Percentiles rank a stretch among this genome's conserved stretches.
These are phyloP conservation scores for Myrica gale DNA, from an alignment of 306 rosid species.

Conservation along the genomic window DNA sequence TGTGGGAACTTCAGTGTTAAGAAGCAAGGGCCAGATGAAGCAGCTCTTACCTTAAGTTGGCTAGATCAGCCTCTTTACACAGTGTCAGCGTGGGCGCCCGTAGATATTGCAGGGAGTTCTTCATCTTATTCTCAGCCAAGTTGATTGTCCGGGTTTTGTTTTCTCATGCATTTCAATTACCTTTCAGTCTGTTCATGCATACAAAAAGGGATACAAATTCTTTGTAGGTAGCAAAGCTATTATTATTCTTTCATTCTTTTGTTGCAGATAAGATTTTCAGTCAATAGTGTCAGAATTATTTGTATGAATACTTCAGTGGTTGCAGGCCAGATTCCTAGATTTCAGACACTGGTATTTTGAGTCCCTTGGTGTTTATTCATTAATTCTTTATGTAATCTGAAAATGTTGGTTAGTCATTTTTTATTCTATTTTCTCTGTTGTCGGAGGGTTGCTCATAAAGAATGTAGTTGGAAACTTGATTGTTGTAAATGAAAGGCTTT, in stretches of 20 bases:
- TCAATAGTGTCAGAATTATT: slow-evolving; percentile 39
- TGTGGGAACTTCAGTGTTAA: slow-evolving; percentile 49
- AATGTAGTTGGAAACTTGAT: slow-evolving; percentile 22
- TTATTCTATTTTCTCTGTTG: neutral
- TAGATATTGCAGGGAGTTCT: slow-evolving; percentile 60
- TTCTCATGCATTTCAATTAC: too few relatives aligned
- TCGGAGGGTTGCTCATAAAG: neutral
- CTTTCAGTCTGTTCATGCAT: slow-evolving; percentile 24
- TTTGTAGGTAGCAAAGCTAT: slow-evolving; percentile 58
- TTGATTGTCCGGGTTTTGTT: slow-evolving; percentile 23
- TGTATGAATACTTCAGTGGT: slow-evolving; percentile 39
- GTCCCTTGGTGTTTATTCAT: slow-evolving; percentile 50
- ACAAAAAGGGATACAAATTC: slow-evolving; percentile 51
- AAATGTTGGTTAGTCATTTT: slow-evolving; percentile 38
- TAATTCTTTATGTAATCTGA: slow-evolving; percentile 53
- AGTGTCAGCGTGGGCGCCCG: slow-evolving; percentile 82
- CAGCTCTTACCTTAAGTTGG: slow-evolving; percentile 64
- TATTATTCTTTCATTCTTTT: slow-evolving; percentile 80
- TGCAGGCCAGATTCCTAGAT: slow-evolving; percentile 27
- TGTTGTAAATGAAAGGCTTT: slow-evolving; percentile 29
- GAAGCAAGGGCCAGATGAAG: slow-evolving; percentile 53
- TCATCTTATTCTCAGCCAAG: slow-evolving; percentile 64
- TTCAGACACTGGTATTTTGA: slow-evolving; percentile 31
- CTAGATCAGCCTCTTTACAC: slow-evolving; percentile 68
- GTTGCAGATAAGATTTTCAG: slow-evolving; percentile 59